Evolutionary conservation across 176 grass and related monocot genomes (phyloP).

Genomic region (Lolium rigidum): DNA sequence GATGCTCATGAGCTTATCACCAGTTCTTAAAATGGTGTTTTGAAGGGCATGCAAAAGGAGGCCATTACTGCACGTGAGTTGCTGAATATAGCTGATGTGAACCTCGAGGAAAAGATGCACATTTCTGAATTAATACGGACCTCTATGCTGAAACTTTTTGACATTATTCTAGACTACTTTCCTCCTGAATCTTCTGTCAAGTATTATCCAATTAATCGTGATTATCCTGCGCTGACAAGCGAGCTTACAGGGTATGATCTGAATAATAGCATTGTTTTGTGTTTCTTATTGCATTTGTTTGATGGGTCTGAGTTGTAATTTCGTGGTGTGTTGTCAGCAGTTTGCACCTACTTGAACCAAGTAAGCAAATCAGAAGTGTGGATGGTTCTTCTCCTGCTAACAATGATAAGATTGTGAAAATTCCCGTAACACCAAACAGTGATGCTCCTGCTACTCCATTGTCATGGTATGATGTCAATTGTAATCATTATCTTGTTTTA

Average conservation of each 20-base stretch:
- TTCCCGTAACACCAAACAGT: not conserved
- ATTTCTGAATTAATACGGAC: not conserved
- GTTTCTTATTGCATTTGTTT: not conserved
- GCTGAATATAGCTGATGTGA: not conserved
- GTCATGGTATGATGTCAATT: no score
- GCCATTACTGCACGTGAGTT: not conserved
- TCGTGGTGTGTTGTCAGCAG: not conserved
- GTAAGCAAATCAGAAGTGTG: not conserved
- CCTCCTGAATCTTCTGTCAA: not conserved
- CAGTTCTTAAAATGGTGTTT: not conserved
- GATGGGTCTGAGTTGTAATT: not conserved
- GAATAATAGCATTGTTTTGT: not conserved
- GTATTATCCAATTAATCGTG: not conserved
- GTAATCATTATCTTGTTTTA: not conserved
- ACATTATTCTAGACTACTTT: not conserved
- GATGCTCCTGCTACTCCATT: no score
- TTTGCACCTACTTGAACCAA: not conserved
- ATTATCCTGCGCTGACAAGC: not conserved
- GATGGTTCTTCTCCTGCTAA: not conserved
- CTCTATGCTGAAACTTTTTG: not conserved
- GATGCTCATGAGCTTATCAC: not conserved
- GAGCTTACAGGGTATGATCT: not conserved
- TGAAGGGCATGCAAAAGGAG: not conserved
- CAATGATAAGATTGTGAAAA: not conserved
- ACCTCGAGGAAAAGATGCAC: not conserved